Conservation (phyloP, 2,329 filamentous ascomycete genomes). For the Diaporthe batatas region DNA sequence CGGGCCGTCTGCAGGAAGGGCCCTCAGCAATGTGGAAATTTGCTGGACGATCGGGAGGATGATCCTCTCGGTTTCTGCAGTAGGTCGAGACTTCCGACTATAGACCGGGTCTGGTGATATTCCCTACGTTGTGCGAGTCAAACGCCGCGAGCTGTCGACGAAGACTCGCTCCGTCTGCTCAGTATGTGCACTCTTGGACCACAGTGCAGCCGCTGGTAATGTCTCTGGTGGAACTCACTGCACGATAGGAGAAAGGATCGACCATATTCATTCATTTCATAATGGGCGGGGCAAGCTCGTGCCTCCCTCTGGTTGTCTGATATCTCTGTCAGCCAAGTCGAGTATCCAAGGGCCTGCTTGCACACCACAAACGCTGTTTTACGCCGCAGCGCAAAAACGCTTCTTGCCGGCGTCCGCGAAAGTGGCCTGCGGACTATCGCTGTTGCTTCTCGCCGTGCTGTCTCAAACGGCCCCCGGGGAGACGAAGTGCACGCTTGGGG, state of each 20-base stretch:
- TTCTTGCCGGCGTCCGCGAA: slow-evolving; percentile 12
- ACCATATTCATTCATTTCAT: slow-evolving; percentile 26
- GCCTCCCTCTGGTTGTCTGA: slow-evolving; percentile 26
- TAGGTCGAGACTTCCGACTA: slow-evolving; percentile 23
- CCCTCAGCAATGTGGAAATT: slow-evolving; percentile 16
- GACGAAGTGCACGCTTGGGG: slow-evolving; percentile 7
- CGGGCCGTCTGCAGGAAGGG: slow-evolving; percentile 10
- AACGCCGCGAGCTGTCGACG: slow-evolving; percentile 17
- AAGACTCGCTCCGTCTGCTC: slow-evolving; percentile 14
- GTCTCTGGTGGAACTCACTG: not conserved
- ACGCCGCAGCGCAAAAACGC: slow-evolving; percentile 7
- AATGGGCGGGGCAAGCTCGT: slow-evolving; percentile 21
- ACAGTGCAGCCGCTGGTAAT: slow-evolving; percentile 11
- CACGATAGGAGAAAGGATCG: slow-evolving; percentile 14
- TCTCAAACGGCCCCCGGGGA: not conserved
- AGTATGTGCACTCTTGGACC: not conserved
- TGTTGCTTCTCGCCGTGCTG: not conserved
- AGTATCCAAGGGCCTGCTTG: not conserved
- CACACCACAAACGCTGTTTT: not conserved
- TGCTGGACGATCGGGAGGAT: slow-evolving; percentile 18
- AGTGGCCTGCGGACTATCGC: not conserved
- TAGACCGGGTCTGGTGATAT: slow-evolving; percentile 31
- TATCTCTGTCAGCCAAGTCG: slow-evolving; percentile 26
- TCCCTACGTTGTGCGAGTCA: slow-evolving; percentile 19
- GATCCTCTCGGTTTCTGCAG: slow-evolving; percentile 14